Base-by-base conservation (phyloP, 106 monocot genomes). In the Triglochin maritima region DNA sequence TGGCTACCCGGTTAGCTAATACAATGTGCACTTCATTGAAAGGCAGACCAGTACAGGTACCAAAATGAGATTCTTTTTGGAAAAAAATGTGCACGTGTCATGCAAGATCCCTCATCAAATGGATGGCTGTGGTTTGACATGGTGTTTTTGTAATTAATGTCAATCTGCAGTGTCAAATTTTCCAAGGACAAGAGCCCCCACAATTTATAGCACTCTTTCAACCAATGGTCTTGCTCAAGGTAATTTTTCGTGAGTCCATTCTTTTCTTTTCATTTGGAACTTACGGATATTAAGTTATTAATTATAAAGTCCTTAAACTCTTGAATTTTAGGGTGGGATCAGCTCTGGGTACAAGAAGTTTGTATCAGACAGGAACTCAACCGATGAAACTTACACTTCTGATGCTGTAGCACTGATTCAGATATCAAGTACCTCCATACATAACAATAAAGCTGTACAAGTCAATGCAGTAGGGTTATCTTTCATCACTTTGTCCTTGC, bases 361-460 rank as follows among this genome's bases (percentile, higher is more conserved):
- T 17, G 48, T 73, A 12, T 54, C 63, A 56, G 56, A 64, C 10
- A 57, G 43, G 63, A 64, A 51, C 46, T n/a, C n/a, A 6, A 56
- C 49, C 13, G 64, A 64, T 65, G 64, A 73, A 73, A 73, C 72
- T 14, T 73, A 73, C 47, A 64, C 63, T 63, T n/a, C 72, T 56
- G 72, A 73, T 77, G 69, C 79, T 49, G 75, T 83, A 75, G 93
- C 86, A 57, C 75, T 93, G 64, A 76, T 93, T 60, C 77, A 72
- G 66, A 69, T 93, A 49, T 93, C 88, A 44, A 81, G 78, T 53
- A 80, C 89, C 75, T 86, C 75, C 44, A 63, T 76, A 14, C 81
- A 84, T 73, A 86, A 89, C 81, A 84, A 84, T 60, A 93, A 89
- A 75, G 79, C 80, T 62, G n/a, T 86, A 77, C 93, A 93, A 84